Conservation (phyloP, 1,284 basidiomycete species). For the Cryptococcus hybrid region DNA sequence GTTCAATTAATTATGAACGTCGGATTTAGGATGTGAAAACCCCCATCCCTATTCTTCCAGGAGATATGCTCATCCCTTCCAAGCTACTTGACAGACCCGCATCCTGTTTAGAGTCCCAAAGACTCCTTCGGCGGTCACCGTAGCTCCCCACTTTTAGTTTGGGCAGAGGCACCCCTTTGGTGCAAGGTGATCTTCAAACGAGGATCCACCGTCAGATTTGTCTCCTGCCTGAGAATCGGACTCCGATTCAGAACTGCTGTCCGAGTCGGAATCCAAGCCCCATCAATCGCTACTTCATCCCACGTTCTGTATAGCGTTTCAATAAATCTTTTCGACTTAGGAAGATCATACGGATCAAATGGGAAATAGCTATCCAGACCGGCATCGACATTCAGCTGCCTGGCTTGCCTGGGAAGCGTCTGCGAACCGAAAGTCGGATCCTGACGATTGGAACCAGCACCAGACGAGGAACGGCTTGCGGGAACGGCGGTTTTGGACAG, state of each 20-base stretch:
- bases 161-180: slow-evolving; percentile 1
- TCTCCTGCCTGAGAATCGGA: slow-evolving; percentile 59
- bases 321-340: slow-evolving; percentile 54
- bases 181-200: slow-evolving; percentile 3
- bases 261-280: slow-evolving; percentile 43
- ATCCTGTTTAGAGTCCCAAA: slow-evolving; percentile 18
- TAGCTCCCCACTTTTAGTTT: slow-evolving; percentile 14
- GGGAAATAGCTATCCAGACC: slow-evolving; percentile 96
- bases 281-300: slow-evolving; percentile 54
- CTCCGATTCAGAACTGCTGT: slow-evolving; percentile 27
- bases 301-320: slow-evolving; percentile 57
- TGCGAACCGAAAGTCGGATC: slow-evolving; percentile 1
- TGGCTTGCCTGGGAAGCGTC: slow-evolving; percentile 33
- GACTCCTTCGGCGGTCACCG: slow-evolving; percentile 16
- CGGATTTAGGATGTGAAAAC: no score
- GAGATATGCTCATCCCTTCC: slow-evolving; percentile 47
- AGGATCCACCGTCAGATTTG: slow-evolving; percentile 52
- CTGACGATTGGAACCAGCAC: slow-evolving; percentile 3
- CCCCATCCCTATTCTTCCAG: slow-evolving; percentile 10
- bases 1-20: no score
- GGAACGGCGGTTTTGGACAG: background rate
- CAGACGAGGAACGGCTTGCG: slow-evolving; percentile 4
- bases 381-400: slow-evolving; percentile 55
- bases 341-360: slow-evolving; percentile 95
- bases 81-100: slow-evolving; percentile 36